These are phyloP conservation scores for Diaporthe sp. DNA, from an alignment of 2,329 filamentous ascomycete genomes.

Conservation along the genomic window DNA sequence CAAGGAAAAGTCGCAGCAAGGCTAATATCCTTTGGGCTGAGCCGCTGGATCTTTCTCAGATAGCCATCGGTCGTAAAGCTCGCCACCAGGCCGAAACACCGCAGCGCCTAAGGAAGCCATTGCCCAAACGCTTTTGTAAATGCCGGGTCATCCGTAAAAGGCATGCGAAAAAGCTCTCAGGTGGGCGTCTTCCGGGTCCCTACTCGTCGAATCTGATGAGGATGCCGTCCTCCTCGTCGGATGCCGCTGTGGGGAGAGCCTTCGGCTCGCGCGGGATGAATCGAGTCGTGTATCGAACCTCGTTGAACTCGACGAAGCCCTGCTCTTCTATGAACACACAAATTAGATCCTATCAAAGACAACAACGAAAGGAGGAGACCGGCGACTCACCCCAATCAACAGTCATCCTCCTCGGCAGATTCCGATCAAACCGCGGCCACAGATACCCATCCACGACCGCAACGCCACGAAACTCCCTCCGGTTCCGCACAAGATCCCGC, in stretches of 20 bases:
- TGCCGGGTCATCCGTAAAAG: too few relatives aligned
- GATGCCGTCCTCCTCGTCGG: background rate
- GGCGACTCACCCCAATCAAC: background rate
- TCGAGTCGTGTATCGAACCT: background rate
- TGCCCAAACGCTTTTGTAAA: too few relatives aligned
- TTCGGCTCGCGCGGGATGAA: background rate
- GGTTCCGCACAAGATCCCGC: background rate
- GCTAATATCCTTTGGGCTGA: background rate
- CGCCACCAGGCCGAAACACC: too few relatives aligned
- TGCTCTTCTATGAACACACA: background rate
- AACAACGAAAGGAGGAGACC: too few relatives aligned
- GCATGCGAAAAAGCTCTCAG: too few relatives aligned
- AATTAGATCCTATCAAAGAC: background rate
- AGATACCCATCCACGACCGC: background rate
- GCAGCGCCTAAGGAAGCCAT: too few relatives aligned
- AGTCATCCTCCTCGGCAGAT: background rate
- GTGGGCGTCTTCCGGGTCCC: rapidly evolving
- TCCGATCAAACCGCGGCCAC: background rate
- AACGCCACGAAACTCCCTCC: background rate
- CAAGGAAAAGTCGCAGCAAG: background rate
- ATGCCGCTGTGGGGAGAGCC: background rate
- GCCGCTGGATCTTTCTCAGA: background rate
- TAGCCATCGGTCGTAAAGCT: too few relatives aligned
- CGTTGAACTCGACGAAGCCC: conserved; percentile 22
- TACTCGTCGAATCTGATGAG: background rate